A percentile compares a stretch with the other conserved stretches of the same genome.
These are phyloP conservation scores for Nidularia pulvinata DNA, from an alignment of 768 basidiomycete genomes.

Conservation along the genomic window DNA sequence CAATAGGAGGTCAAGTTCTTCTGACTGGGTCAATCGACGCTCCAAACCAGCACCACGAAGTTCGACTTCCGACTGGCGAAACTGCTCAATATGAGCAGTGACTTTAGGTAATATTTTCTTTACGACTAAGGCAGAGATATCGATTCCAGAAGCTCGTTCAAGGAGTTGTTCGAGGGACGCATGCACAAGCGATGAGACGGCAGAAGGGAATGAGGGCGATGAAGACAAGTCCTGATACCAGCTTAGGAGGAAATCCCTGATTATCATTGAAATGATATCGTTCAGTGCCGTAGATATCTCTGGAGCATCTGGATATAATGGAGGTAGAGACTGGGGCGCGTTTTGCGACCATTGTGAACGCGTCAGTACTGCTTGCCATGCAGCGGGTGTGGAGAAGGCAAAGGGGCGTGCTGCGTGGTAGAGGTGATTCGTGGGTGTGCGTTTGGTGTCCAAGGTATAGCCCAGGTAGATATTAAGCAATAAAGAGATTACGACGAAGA, in stretches of 20 bases:
- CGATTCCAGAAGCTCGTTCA: slow-evolving; percentile 55
- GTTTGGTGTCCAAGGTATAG: slow-evolving; percentile 53
- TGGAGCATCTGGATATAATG: slow-evolving; percentile 63
- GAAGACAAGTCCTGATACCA: slow-evolving; percentile 91
- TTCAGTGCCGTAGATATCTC: slow-evolving; percentile 74
- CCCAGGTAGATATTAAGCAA: slow-evolving; percentile 54
- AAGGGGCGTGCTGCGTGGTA: slow-evolving; percentile 68
- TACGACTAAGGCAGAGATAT: slow-evolving; percentile 76
- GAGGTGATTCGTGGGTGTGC: slow-evolving; percentile 33
- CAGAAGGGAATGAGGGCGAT: slow-evolving; percentile 86
- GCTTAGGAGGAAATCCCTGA: slow-evolving; percentile 83
- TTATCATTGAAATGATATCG: slow-evolving; percentile 77
- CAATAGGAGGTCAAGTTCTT: slow-evolving; percentile 85
- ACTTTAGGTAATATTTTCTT: slow-evolving; percentile 87
- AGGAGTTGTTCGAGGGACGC: slow-evolving; percentile 59
- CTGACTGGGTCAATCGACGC: slow-evolving; percentile 83
- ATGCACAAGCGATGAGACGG: slow-evolving; percentile 78
- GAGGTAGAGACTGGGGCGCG: slow-evolving; percentile 64
- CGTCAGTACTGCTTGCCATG: slow-evolving; percentile 90
- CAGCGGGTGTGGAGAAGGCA: slow-evolving; percentile 89
- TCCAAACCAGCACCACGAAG: slow-evolving; percentile 83
- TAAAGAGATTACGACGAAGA: slow-evolving; percentile 50
- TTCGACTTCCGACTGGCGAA: slow-evolving; percentile 86
- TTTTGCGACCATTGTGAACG: slow-evolving; percentile 90
- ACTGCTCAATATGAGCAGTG: slow-evolving; percentile 88